These are phyloP conservation scores for Backusella mclennaniae DNA, from an alignment of 192 early-diverging fungal genomes.

Conservation along the genomic window DNA sequence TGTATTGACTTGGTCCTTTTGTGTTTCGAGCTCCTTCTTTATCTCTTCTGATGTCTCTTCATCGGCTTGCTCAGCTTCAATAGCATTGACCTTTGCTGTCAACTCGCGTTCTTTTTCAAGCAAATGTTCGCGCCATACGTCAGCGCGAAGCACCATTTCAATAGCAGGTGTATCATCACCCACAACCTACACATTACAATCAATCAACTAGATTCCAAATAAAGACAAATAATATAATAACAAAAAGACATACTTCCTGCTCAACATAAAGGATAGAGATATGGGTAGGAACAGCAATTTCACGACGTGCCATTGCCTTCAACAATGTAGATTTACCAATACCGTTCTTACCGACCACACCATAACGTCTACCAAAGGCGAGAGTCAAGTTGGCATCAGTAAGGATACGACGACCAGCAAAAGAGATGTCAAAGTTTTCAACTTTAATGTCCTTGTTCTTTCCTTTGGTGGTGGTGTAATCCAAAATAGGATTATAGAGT, in stretches of 20 bases:
- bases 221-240: not conserved
- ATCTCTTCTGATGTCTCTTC: slow-evolving; percentile 52
- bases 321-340: slow-evolving; percentile 84
- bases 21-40: slow-evolving; percentile 51
- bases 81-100: slow-evolving; percentile 46
- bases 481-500: slow-evolving; percentile 89
- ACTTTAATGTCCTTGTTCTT: slow-evolving; percentile 95
- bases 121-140: slow-evolving; percentile 88
- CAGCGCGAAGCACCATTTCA: slow-evolving; percentile 88
- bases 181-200: slow-evolving; percentile 58
- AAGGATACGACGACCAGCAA: slow-evolving; percentile 92
- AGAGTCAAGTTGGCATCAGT: slow-evolving; percentile 81
- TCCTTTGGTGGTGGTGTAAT: slow-evolving; percentile 73
- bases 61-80: slow-evolving; percentile 52
- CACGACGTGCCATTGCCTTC: slow-evolving; percentile 77
- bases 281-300: slow-evolving; percentile 85
- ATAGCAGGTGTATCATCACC: slow-evolving; percentile 89
- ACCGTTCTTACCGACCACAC: slow-evolving; percentile 92
- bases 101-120: slow-evolving; percentile 80
- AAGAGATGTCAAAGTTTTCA: slow-evolving; percentile 96
- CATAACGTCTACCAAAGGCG: slow-evolving; percentile 90
- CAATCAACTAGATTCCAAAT: not conserved
- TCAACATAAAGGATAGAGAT: slow-evolving; percentile 97
- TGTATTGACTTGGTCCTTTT: slow-evolving; percentile 47
- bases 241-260: slow-evolving; percentile 70